Conservation (phyloP, 2,329 filamentous ascomycete genomes). For the Moelleriella libera region DNA sequence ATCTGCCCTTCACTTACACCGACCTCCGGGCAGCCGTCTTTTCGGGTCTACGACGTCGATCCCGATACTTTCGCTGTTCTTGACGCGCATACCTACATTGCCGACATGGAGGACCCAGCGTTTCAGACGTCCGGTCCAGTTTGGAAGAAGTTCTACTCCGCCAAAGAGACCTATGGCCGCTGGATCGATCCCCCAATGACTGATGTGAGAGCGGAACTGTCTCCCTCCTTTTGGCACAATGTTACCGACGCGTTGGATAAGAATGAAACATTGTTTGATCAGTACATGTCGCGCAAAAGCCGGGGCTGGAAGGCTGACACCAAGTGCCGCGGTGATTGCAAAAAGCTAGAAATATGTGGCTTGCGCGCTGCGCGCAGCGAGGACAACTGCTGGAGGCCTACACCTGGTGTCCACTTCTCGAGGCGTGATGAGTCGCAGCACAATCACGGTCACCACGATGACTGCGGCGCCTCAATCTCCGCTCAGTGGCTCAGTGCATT, state of each 20-base stretch:
- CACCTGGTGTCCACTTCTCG: slow-evolving; percentile 15
- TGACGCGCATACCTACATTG: slow-evolving; percentile 38
- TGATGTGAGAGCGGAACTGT: slow-evolving; percentile 26
- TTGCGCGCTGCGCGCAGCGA: slow-evolving; percentile 34
- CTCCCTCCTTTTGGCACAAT: slow-evolving; percentile 43
- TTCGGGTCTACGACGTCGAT: slow-evolving; percentile 43
- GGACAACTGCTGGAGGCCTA: slow-evolving; percentile 30
- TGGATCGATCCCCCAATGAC: slow-evolving; percentile 23
- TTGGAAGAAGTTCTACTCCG: slow-evolving; percentile 41
- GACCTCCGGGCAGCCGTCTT: slow-evolving; percentile 37
- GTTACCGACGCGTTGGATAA: slow-evolving; percentile 31
- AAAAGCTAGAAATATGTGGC: slow-evolving; percentile 30
- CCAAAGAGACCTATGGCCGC: slow-evolving; percentile 34
- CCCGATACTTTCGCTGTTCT: slow-evolving; percentile 38
- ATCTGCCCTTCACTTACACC: slow-evolving; percentile 38
- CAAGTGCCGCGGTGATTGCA: slow-evolving; percentile 26
- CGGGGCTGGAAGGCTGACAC: slow-evolving; percentile 25
- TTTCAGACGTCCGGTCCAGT: slow-evolving; percentile 27
- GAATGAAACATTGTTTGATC: slow-evolving; percentile 26
- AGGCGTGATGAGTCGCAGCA: slow-evolving; percentile 10
- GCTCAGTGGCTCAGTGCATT: slow-evolving; percentile 11
- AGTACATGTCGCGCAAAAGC: slow-evolving; percentile 29
- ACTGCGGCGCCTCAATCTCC: slow-evolving; percentile 14
- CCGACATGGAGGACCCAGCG: slow-evolving; percentile 28
- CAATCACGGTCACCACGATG: slow-evolving; percentile 10